These are phyloP conservation scores for Citrus australasica DNA, from an alignment of 345 rosid genomes.

Conservation along the genomic window DNA sequence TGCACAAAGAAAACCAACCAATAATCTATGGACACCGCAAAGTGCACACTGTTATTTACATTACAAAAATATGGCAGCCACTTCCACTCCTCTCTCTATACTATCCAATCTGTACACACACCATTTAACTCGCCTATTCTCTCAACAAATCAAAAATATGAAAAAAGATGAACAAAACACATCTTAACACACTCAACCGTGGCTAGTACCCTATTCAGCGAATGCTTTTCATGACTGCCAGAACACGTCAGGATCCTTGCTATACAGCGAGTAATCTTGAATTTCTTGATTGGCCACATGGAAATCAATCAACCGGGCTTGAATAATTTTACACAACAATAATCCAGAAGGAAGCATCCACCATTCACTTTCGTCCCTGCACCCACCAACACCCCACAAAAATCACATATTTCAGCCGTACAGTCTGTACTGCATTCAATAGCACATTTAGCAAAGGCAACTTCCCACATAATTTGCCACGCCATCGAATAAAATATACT, in stretches of 20 bases:
- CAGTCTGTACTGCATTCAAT: no score
- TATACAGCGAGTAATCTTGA: slow-evolving; percentile 83
- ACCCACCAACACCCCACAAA: background rate
- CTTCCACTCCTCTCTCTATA: background rate
- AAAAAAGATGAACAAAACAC: background rate
- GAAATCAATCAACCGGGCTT: slow-evolving; percentile 67
- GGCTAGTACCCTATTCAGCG: background rate
- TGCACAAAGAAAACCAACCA: no score
- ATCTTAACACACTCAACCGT: no score
- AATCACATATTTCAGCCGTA: no score
- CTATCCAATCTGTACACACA: background rate
- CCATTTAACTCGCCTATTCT: background rate
- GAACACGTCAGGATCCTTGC: slow-evolving; percentile 65
- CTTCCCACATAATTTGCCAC: background rate
- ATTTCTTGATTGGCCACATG: slow-evolving; percentile 91
- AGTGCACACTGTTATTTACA: no score
- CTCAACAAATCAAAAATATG: background rate
- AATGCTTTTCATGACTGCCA: slow-evolving; percentile 60
- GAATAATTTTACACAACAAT: slow-evolving; percentile 66
- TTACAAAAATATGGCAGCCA: no score
- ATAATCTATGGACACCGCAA: no score
- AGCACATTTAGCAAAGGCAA: background rate
- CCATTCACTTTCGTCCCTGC: slow-evolving; percentile 97
- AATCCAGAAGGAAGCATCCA: slow-evolving; percentile 90
- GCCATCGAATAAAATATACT: slow-evolving; percentile 18